Percentiles rank a stretch among this genome's conserved stretches.
Evolutionary conservation across 2,329 filamentous ascomycete species (phyloP).

Genomic region (Trichophaea hybrida): DNA sequence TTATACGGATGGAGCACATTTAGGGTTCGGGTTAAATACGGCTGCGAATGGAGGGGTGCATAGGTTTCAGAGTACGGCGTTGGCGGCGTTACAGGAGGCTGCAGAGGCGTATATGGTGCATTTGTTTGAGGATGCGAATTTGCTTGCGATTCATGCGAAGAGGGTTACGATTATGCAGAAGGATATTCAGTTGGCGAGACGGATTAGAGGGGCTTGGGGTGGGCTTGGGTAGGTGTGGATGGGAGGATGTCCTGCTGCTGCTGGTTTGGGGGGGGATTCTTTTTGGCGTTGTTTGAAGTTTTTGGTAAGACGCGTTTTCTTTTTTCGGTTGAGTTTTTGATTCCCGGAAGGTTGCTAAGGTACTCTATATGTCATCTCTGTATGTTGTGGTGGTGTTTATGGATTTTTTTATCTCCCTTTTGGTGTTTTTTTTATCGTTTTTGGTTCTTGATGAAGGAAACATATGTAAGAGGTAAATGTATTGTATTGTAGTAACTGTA

Average conservation of each 20-base stretch:
- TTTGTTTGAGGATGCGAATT: constrained; percentile 90
- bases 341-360: background rate
- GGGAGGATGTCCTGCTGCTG: background rate
- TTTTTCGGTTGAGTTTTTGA: background rate
- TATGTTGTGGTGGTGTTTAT: too few species aligned
- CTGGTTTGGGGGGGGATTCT: background rate
- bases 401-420: too few species aligned
- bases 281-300: background rate
- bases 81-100: constrained; percentile 83
- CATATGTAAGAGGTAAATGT: too few species aligned
- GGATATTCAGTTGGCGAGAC: constrained; percentile 81
- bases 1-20: constrained; percentile 23
- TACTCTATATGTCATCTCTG: too few species aligned
- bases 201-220: constrained; percentile 66
- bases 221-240: constrained; percentile 38
- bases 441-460: too few species aligned
- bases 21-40: constrained; percentile 32
- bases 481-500: too few species aligned
- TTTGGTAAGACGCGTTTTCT: background rate
- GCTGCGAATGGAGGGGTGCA: constrained; percentile 53
- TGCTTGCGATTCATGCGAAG: constrained; percentile 94
- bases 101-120: constrained; percentile 93
- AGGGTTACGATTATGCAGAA: constrained; percentile 96
- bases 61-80: constrained; percentile 91
- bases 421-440: too few species aligned